Conservation (phyloP, 495 filamentous ascomycete species). For the Penicillium cataractarum region DNA sequence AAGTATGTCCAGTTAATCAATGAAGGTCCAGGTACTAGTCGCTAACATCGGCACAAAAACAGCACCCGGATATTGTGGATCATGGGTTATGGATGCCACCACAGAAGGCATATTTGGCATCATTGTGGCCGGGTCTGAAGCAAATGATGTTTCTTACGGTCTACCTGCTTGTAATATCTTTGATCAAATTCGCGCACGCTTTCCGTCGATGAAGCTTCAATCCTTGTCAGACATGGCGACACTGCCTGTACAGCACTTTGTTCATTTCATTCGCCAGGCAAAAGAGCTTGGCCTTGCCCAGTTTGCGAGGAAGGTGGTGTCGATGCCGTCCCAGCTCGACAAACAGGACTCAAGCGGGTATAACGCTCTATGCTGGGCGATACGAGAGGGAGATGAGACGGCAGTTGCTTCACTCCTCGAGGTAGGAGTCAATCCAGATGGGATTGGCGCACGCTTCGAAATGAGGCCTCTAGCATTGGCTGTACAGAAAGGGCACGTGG, state of each 20-base stretch:
- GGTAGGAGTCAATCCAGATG: background rate
- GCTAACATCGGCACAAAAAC: background rate
- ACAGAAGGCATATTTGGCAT: background rate
- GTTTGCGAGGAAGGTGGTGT: background rate
- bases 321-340: background rate
- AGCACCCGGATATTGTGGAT: background rate
- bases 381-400: background rate
- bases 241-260: background rate
- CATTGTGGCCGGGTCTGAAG: background rate
- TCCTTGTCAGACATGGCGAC: background rate
- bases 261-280: background rate
- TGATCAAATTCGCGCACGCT: background rate
- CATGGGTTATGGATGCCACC: background rate
- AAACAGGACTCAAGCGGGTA: background rate
- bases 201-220: background rate
- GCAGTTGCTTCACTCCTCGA: background rate
- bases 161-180: background rate
- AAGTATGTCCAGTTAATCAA: background rate
- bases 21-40: background rate
- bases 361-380: background rate
- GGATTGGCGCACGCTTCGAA: background rate
- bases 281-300: background rate
- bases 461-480: background rate
- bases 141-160: background rate
- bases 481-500: background rate